These are phyloP conservation scores for Ambrosia hybrid DNA, from an alignment of 140 eudicot genomes.

Conservation along the genomic window DNA sequence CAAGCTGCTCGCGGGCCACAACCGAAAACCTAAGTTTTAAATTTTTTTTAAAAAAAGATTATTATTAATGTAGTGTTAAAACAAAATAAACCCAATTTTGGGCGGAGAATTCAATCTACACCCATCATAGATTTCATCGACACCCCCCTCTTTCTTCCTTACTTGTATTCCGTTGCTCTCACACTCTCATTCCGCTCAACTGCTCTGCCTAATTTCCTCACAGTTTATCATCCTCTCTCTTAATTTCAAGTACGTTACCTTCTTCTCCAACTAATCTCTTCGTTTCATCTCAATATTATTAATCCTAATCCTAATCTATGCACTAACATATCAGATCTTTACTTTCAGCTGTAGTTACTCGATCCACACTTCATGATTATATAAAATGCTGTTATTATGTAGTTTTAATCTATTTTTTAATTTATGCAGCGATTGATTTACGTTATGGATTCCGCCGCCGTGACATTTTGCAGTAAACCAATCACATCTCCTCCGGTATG, in stretches of 20 bases:
- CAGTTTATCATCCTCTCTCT: slow-evolving; percentile 8
- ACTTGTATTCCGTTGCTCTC: slow-evolving; percentile 26
- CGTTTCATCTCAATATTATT: slow-evolving; percentile 16
- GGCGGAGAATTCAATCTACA: slow-evolving; percentile 58
- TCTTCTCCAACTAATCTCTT: neutral
- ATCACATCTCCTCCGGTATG: slow-evolving; percentile 43
- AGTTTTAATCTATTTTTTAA: slow-evolving; percentile 16
- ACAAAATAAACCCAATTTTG: slow-evolving; percentile 22
- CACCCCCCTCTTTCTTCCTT: slow-evolving; percentile 26
- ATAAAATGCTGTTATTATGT: slow-evolving; percentile 6
- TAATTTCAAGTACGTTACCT: slow-evolving; percentile 17
- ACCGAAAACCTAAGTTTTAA: no score
- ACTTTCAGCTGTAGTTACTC: neutral
- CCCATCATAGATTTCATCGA: slow-evolving; percentile 63
- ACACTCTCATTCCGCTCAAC: slow-evolving; percentile 29
- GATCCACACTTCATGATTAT: slow-evolving; percentile 14
- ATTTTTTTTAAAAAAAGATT: no score
- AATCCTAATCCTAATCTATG: slow-evolving; percentile 20
- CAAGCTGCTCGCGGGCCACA: no score
- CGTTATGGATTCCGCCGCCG: slow-evolving; percentile 40
- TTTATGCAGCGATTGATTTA: slow-evolving; percentile 32
- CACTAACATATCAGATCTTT: slow-evolving; percentile 29
- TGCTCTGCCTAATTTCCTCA: slow-evolving; percentile 38
- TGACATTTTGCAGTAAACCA: slow-evolving; percentile 42
- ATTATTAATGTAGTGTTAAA: neutral